These are phyloP conservation scores for Malus hybrid DNA, from an alignment of 331 rosid species.

Conservation along the genomic window DNA sequence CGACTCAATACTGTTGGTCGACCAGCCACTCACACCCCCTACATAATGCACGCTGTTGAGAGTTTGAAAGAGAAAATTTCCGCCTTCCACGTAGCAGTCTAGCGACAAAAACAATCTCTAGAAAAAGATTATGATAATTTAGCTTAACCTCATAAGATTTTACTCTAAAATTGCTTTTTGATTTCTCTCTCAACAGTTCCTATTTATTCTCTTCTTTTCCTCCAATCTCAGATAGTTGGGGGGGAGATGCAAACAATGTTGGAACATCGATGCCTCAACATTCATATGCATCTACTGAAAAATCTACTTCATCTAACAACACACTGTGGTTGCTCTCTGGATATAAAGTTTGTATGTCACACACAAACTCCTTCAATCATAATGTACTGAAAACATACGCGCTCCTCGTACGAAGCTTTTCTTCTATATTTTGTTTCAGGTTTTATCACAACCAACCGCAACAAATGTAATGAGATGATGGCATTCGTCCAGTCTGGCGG, in stretches of 20 bases:
- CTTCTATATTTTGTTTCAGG: too few species aligned
- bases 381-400: neutral
- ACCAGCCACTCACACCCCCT: too few species aligned
- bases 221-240: too few species aligned
- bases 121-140: neutral
- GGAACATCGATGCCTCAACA: neutral
- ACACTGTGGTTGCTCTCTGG: neutral
- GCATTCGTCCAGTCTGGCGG: conserved; percentile 75
- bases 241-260: too few species aligned
- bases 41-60: too few species aligned
- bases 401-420: too few species aligned
- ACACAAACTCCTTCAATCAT: neutral
- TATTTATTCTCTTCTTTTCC: too few species aligned
- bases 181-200: too few species aligned
- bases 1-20: too few species aligned
- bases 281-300: neutral
- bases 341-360: neutral
- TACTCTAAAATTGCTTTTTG: too few species aligned
- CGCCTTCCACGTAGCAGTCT: neutral
- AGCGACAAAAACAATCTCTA: neutral
- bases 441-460: conserved; percentile 66
- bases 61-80: too few species aligned
- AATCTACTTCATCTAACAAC: conserved; percentile 4
- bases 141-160: too few species aligned
- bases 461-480: conserved; percentile 51